These are phyloP conservation scores for Arabidopsis hybrid DNA, from an alignment of 441 rosid genomes.

Conservation along the genomic window DNA sequence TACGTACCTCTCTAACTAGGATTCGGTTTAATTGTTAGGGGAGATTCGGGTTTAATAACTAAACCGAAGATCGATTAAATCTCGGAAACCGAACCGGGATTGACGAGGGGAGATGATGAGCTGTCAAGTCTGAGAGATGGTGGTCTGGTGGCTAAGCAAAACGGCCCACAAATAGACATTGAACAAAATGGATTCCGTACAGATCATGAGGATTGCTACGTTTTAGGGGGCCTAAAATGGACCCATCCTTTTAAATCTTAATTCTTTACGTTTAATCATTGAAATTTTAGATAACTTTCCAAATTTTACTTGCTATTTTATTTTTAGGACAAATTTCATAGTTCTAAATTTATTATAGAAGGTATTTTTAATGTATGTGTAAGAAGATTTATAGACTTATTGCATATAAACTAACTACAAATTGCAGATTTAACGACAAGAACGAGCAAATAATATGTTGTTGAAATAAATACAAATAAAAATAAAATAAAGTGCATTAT, in stretches of 20 bases:
- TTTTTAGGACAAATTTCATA: not conserved
- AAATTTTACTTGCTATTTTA: not conserved
- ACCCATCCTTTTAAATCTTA: not conserved
- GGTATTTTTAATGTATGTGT: not conserved
- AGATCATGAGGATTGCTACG: conserved; percentile 23
- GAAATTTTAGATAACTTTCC: not conserved
- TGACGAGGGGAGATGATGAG: conserved; percentile 27
- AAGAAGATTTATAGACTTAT: not conserved
- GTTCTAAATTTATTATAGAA: not conserved
- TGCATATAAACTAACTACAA: not conserved
- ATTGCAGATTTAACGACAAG: too few relatives aligned
- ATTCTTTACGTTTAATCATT: not conserved
- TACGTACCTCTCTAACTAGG: conserved; percentile 35
- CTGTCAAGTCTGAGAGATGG: conserved; percentile 23
- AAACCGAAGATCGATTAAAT: not conserved
- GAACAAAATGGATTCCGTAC: conserved; percentile 39
- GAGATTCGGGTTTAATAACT: not conserved
- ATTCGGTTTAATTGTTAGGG: conserved; percentile 32
- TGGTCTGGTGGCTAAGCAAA: not conserved
- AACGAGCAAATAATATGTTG: too few relatives aligned
- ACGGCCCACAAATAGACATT: conserved; percentile 38
- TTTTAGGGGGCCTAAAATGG: conserved; percentile 14
- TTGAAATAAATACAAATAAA: too few relatives aligned
- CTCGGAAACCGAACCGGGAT: conserved; percentile 22
- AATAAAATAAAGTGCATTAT: too few relatives aligned